Conservation (phyloP, 768 basidiomycete genomes). For the Chalciporus sphaerocephalus region DNA sequence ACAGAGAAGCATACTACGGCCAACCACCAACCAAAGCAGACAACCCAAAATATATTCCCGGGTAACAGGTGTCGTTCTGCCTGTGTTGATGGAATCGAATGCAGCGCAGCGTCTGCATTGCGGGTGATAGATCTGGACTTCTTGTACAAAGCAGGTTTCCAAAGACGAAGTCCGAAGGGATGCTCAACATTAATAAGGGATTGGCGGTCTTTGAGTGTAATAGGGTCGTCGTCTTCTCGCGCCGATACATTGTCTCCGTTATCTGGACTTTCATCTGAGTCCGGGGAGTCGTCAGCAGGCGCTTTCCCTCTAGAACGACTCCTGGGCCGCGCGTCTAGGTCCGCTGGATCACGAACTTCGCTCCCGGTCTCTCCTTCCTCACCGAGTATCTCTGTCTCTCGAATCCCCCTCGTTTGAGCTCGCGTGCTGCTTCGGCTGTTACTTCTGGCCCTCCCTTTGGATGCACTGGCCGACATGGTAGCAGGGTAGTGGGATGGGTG, state of each 20-base stretch:
- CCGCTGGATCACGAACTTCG: conserved; percentile 34
- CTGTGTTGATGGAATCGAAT: conserved; percentile 87
- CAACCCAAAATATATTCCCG: conserved; percentile 90
- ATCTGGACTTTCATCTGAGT: conserved; percentile 39
- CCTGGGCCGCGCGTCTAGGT: conserved; percentile 21
- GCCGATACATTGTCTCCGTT: conserved; percentile 22
- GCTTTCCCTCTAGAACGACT: conserved; percentile 39
- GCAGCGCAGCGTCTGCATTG: conserved; percentile 91
- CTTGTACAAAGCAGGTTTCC: conserved; percentile 99
- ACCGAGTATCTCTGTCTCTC: conserved; percentile 42
- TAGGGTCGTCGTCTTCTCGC: conserved; percentile 68
- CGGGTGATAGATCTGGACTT: conserved; percentile 96
- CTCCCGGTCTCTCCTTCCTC: conserved; percentile 50
- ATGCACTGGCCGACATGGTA: conserved; percentile 50
- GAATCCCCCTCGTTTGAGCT: conserved; percentile 40
- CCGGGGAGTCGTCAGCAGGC: conserved; percentile 37
- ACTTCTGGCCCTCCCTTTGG: conserved; percentile 50
- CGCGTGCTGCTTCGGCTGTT: conserved; percentile 59
- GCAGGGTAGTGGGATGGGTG: conserved; percentile 41
- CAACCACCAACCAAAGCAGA: conserved; percentile 94
- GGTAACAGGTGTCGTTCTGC: conserved; percentile 90
- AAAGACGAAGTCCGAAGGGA: conserved; percentile 97
- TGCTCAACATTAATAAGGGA: conserved; percentile 99
- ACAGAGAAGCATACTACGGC: conserved; percentile 63
- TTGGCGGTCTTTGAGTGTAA: conserved; percentile 92